Percentiles rank a stretch among this genome's conserved stretches.
These are phyloP conservation scores for Arachis monticola DNA, from an alignment of 331 rosid genomes.

Conservation along the genomic window DNA sequence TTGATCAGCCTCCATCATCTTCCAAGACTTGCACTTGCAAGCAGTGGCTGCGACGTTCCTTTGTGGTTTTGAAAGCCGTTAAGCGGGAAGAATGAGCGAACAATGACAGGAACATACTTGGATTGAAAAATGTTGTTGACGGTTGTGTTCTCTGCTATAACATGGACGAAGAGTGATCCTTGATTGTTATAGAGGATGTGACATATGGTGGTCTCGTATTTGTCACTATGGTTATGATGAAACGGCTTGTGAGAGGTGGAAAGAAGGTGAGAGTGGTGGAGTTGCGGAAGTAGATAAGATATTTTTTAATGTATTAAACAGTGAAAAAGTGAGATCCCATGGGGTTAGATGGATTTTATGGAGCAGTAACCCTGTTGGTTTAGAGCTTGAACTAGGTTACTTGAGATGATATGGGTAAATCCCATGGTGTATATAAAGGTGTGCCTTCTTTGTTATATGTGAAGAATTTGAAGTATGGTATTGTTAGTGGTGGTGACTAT, in stretches of 20 bases:
- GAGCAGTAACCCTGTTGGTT: background rate
- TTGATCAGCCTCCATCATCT: no score
- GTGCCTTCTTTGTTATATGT: no score
- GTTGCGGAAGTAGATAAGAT: conserved; percentile 44
- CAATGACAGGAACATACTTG: conserved; percentile 24
- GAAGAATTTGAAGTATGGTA: no score
- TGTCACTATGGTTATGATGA: background rate
- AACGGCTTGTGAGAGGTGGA: conserved; percentile 46
- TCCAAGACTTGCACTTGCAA: conserved; percentile 33
- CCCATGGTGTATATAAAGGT: background rate
- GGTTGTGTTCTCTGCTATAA: background rate
- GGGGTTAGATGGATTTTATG: conserved; percentile 30
- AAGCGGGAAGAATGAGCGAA: conserved; percentile 28
- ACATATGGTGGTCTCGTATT: background rate
- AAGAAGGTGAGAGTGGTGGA: conserved; percentile 43
- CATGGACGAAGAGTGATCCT: conserved; percentile 37
- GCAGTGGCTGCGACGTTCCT: conserved; percentile 42
- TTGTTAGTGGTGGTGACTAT: no score
- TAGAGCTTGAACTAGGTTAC: background rate
- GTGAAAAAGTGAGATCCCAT: conserved; percentile 35
- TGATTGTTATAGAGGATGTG: conserved; percentile 36
- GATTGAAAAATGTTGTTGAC: conserved; percentile 32
- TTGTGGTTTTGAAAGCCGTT: conserved; percentile 25
- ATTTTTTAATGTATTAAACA: conserved; percentile 6
- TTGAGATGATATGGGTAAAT: background rate